Percentiles rank a stretch among this genome's conserved stretches.
Evolutionary conservation across 371 early-diverging fungal species (phyloP).

Genomic region (Mortierella sp.): DNA sequence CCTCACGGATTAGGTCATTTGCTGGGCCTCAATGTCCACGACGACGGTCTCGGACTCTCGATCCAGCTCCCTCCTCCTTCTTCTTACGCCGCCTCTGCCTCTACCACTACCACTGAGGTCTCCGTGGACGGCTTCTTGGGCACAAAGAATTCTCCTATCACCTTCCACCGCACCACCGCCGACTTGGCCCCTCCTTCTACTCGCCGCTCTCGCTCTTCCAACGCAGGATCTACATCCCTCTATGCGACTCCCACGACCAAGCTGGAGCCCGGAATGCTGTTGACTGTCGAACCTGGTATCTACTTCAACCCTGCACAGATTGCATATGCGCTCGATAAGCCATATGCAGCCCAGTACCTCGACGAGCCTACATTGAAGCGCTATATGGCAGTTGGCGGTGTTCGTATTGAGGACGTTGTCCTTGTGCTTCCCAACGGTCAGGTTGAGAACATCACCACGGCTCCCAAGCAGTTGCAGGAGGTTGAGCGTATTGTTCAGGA

Average conservation of each 20-base stretch:
- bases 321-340: conserved; percentile 60
- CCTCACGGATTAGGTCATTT: conserved; percentile 88
- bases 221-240: conserved; percentile 65
- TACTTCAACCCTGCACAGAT: conserved; percentile 73
- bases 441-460: conserved; percentile 79
- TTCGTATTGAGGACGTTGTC: conserved; percentile 94
- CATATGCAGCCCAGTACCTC: conserved; percentile 70
- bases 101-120: conserved; percentile 10
- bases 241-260: conserved; percentile 81
- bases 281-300: conserved; percentile 96
- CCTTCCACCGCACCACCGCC: conserved; percentile 20
- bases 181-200: conserved; percentile 44
- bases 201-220: conserved; percentile 34
- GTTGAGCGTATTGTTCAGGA: conserved; percentile 65
- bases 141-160: conserved; percentile 13
- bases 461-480: conserved; percentile 75
- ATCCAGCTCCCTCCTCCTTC: conserved; percentile 16
- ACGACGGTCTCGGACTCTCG: conserved; percentile 70
- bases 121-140: neutral
- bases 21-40: conserved; percentile 88
- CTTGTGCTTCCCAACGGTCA: conserved; percentile 74
- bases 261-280: conserved; percentile 85
- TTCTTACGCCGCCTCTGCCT: neutral
- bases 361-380: conserved; percentile 74
- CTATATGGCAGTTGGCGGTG: conserved; percentile 90